A percentile compares a stretch with the other conserved stretches of the same genome.
Conservation (phyloP, 495 filamentous ascomycete species). For the Durotheca rogersii region DNA sequence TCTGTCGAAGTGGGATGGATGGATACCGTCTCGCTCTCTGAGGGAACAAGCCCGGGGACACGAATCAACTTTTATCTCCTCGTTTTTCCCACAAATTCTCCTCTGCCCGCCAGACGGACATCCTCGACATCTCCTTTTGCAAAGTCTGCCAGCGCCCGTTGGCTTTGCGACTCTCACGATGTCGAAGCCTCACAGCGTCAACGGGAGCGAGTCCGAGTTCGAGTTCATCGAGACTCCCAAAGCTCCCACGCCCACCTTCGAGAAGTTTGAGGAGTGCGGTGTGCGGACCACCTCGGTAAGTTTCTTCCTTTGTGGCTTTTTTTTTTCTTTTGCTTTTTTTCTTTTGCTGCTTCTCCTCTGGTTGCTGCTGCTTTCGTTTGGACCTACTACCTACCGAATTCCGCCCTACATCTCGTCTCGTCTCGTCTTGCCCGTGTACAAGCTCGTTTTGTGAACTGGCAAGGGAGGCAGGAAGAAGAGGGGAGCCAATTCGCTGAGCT, state of each 20-base stretch:
- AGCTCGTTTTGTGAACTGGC: not conserved
- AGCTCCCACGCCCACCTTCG: slow-evolving; percentile 55
- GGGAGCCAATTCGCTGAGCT: not conserved
- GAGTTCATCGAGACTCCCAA: slow-evolving; percentile 79
- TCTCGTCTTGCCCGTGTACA: slow-evolving; percentile 1
- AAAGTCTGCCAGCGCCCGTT: slow-evolving; percentile 22
- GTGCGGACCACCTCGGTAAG: slow-evolving; percentile 71
- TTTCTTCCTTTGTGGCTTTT: slow-evolving; percentile 11
- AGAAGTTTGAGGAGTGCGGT: slow-evolving; percentile 66
- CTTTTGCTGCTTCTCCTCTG: too few species aligned
- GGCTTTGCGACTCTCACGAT: slow-evolving; percentile 38
- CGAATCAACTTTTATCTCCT: slow-evolving; percentile 12
- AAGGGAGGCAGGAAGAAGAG: not conserved
- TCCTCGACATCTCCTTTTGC: slow-evolving; percentile 9
- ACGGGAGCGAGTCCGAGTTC: slow-evolving; percentile 59
- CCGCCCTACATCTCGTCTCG: too few species aligned
- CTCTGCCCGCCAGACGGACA: slow-evolving; percentile 6
- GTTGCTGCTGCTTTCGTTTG: too few species aligned
- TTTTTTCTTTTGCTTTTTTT: not conserved
- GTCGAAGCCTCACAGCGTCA: slow-evolving; percentile 49
- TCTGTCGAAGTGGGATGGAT: slow-evolving; percentile 31
- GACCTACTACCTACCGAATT: too few species aligned
- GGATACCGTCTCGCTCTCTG: too few species aligned
- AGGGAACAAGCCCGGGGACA: slow-evolving; percentile 16
- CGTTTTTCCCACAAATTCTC: slow-evolving; percentile 25